Conservation (phyloP, 805 yeast species). For the Brettanomyces bruxellensis region DNA sequence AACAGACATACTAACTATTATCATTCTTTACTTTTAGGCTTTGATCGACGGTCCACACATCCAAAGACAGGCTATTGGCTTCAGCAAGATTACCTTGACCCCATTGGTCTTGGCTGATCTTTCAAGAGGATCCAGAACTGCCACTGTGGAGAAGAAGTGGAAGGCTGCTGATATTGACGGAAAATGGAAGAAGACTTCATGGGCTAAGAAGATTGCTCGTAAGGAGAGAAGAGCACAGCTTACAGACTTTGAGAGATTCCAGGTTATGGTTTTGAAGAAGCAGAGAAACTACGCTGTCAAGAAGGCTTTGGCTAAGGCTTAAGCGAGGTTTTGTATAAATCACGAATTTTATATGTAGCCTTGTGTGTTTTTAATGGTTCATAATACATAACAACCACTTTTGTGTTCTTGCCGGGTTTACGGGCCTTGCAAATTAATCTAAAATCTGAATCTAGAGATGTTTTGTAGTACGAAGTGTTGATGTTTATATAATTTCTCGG, state of each 20-base stretch:
- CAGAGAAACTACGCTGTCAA: slow-evolving; percentile 92
- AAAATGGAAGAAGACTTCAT: slow-evolving; percentile 88
- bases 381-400: neutral
- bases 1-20: too few relatives aligned
- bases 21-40: slow-evolving; percentile 35
- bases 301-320: slow-evolving; percentile 96
- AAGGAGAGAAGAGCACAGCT: slow-evolving; percentile 89
- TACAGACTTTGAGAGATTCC: slow-evolving; percentile 99
- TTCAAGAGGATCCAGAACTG: slow-evolving; percentile 93
- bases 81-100: slow-evolving; percentile 86
- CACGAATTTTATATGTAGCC: neutral
- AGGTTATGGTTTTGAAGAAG: slow-evolving; percentile 94
- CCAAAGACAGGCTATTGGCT: slow-evolving; percentile 84
- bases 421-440: too few relatives aligned
- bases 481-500: too few relatives aligned
- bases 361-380: neutral
- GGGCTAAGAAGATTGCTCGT: slow-evolving; percentile 98
- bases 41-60: slow-evolving; percentile 96
- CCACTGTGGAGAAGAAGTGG: slow-evolving; percentile 86
- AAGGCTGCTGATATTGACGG: slow-evolving; percentile 77
- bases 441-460: too few relatives aligned
- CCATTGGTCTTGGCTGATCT: slow-evolving; percentile 77
- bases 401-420: neutral
- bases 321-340: slow-evolving; percentile 14
- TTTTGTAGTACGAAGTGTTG: too few relatives aligned